A percentile compares a stretch with the other conserved stretches of the same genome.
phyloP scores from a whole-genome alignment of 2,329 filamentous ascomycete species.

The Neofusicoccum cordaticola region DNA sequence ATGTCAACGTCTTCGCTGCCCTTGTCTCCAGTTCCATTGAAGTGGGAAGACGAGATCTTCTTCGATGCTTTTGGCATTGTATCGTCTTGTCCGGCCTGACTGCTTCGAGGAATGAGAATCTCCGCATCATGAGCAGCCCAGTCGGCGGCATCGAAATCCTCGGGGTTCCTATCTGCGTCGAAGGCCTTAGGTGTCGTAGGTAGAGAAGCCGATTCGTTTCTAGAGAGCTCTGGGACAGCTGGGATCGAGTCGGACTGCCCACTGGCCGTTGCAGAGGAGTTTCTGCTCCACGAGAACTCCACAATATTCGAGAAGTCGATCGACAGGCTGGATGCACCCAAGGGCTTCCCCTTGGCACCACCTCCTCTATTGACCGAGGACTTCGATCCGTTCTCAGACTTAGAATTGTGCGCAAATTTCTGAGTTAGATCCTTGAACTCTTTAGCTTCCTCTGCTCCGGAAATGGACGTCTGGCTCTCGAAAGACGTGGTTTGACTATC shows the following conservation, averaged over 20 bases:
- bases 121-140: constrained; percentile 31
- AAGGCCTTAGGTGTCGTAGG: background rate
- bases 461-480: background rate
- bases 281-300: constrained; percentile 4
- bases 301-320: background rate
- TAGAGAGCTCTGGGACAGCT: background rate
- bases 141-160: constrained; percentile 24
- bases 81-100: background rate
- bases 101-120: constrained; percentile 28
- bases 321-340: background rate
- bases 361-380: background rate
- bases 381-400: background rate
- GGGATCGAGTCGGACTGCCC: background rate
- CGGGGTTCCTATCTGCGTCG: background rate
- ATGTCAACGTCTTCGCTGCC: constrained; percentile 47
- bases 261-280: background rate
- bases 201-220: background rate
- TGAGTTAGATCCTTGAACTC: background rate
- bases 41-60: background rate
- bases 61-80: background rate
- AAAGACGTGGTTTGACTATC: background rate
- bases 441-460: background rate
- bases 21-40: constrained; percentile 22
- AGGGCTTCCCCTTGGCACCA: background rate
- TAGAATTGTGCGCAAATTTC: constrained; percentile 2